Percentiles rank a stretch among this genome's conserved stretches.
These are phyloP conservation scores for Gastrolobium bilobum DNA, from an alignment of 306 rosid genomes.

Conservation along the genomic window DNA sequence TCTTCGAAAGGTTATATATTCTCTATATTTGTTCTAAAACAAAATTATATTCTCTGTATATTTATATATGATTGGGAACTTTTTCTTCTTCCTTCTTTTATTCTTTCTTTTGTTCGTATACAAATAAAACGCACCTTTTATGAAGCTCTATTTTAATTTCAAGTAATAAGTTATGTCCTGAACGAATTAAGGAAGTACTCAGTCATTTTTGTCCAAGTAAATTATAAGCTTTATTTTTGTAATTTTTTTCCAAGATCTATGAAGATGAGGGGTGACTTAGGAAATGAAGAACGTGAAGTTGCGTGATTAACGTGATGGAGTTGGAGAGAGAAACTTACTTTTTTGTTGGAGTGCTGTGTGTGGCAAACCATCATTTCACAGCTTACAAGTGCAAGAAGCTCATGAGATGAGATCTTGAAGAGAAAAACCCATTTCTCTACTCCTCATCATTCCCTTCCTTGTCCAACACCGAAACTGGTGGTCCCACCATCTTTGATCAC, in stretches of 20 bases:
- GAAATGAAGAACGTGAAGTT: constrained; percentile 55
- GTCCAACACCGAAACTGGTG: constrained; percentile 39
- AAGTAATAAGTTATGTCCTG: background rate
- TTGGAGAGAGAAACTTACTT: constrained; percentile 40
- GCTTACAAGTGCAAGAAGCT: constrained; percentile 66
- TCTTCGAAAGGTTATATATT: background rate
- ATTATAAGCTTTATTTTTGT: background rate
- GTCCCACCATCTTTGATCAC: constrained; percentile 48
- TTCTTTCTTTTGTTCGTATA: background rate
- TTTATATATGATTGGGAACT: constrained; percentile 12
- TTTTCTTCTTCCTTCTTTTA: background rate
- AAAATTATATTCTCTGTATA: background rate
- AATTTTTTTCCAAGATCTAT: background rate
- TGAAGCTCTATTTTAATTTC: background rate
- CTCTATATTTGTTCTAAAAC: no score
- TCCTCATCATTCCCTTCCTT: constrained; percentile 46
- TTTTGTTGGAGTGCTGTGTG: constrained; percentile 37
- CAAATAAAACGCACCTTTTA: background rate
- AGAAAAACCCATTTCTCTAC: background rate
- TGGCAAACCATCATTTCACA: constrained; percentile 60
- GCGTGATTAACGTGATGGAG: constrained; percentile 81
- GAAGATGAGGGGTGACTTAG: constrained; percentile 27
- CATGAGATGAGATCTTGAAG: constrained; percentile 52
- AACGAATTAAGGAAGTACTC: background rate
- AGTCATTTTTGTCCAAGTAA: constrained; percentile 28